Evolutionary conservation across 495 filamentous ascomycete genomes (phyloP).

Genomic region (Penicillium longicatenatum): DNA sequence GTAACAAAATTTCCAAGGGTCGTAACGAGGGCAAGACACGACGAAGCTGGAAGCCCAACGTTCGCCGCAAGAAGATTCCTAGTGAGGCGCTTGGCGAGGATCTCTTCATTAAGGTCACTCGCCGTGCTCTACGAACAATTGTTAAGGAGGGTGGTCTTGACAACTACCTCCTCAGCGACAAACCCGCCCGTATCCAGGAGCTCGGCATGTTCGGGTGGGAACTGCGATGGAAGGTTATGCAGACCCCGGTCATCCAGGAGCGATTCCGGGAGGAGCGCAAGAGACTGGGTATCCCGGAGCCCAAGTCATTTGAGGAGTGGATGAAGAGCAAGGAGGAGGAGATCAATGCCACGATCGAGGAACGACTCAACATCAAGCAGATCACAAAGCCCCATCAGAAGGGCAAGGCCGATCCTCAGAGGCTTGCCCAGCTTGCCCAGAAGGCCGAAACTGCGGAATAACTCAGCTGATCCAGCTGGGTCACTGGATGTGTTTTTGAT

Average conservation of each 20-base stretch:
- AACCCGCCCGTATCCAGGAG: conserved; percentile 72
- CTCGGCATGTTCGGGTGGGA: conserved; percentile 87
- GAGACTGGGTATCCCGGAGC: conserved; percentile 47
- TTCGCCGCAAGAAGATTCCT: conserved; percentile 75
- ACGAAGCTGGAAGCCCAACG: conserved; percentile 85
- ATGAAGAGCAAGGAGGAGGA: conserved; percentile 42
- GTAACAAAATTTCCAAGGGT: conserved; percentile 80
- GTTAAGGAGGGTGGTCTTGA: conserved; percentile 87
- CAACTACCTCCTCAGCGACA: conserved; percentile 80
- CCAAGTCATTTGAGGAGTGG: conserved; percentile 43
- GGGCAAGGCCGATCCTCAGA: conserved; percentile 30
- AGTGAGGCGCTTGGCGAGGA: conserved; percentile 63
- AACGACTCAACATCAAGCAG: conserved; percentile 40
- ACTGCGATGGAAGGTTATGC: conserved; percentile 83
- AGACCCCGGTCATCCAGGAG: conserved; percentile 62
- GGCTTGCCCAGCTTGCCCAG: conserved; percentile 3
- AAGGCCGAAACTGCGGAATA: not conserved
- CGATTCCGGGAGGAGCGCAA: conserved; percentile 59
- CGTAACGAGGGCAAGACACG: conserved; percentile 80
- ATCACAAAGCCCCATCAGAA: conserved; percentile 40
- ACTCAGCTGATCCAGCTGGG: not conserved
- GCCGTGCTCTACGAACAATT: conserved; percentile 79
- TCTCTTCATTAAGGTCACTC: conserved; percentile 73
- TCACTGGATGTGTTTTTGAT: not conserved
- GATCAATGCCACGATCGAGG: conserved; percentile 33